These are phyloP conservation scores for Steccherinum ochraceum DNA, from an alignment of 768 basidiomycete species.

Conservation along the genomic window DNA sequence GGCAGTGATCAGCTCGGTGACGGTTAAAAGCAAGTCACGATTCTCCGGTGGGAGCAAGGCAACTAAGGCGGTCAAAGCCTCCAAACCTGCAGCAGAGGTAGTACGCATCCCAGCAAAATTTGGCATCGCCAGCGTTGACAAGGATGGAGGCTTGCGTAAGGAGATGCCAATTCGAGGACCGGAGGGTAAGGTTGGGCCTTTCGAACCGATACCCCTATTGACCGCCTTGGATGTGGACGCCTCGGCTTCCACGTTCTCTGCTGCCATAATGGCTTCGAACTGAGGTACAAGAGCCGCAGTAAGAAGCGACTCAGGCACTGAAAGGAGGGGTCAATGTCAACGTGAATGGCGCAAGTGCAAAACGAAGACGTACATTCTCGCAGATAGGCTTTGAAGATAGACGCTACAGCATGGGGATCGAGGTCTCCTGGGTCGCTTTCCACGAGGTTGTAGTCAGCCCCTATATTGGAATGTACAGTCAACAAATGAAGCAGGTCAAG, in stretches of 20 bases:
- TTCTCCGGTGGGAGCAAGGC: constrained; percentile 71
- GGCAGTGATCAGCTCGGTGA: constrained; percentile 71
- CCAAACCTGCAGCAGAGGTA: constrained; percentile 52
- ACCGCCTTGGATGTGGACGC: constrained; percentile 12
- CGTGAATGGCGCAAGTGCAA: constrained; percentile 8
- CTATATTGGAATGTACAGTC: constrained; percentile 31
- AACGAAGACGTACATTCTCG: constrained; percentile 70
- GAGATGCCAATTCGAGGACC: constrained; percentile 13
- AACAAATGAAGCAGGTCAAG: background rate
- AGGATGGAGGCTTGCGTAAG: constrained; percentile 71
- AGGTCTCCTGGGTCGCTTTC: constrained; percentile 78
- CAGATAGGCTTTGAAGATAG: constrained; percentile 87
- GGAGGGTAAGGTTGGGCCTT: constrained; percentile 5
- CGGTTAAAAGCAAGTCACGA: constrained; percentile 76
- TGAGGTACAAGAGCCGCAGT: constrained; percentile 63
- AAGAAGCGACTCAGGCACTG: constrained; percentile 85
- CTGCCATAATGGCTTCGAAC: constrained; percentile 73
- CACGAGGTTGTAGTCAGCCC: constrained; percentile 81
- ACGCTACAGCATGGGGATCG: constrained; percentile 92
- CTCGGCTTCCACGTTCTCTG: constrained; percentile 38
- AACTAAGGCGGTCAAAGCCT: constrained; percentile 57
- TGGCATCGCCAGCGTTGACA: constrained; percentile 74
- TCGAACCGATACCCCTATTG: constrained; percentile 11
- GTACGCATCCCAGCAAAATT: constrained; percentile 54
- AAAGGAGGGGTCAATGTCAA: background rate